Evolutionary conservation across 352 stramenopile species (phyloP).

Genomic region (Phytopythium helicoides): DNA sequence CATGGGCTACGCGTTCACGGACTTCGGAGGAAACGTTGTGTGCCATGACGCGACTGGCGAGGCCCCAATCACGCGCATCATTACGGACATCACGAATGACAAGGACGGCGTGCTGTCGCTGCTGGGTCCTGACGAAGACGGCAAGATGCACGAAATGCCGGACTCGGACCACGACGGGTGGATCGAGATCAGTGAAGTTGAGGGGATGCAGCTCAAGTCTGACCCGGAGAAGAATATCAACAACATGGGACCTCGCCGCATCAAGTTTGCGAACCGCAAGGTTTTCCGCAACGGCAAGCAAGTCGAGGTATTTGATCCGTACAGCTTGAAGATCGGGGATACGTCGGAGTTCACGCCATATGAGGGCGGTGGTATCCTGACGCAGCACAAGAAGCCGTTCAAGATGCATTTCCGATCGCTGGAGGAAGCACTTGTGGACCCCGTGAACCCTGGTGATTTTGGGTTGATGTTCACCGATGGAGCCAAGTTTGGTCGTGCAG

Average conservation of each 20-base stretch:
- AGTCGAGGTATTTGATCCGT: conserved; percentile 83
- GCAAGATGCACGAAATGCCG: conserved; percentile 88
- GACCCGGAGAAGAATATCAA: conserved; percentile 76
- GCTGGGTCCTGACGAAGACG: conserved; percentile 78
- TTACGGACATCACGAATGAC: conserved; percentile 85
- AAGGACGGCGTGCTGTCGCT: conserved; percentile 72
- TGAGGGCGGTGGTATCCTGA: conserved; percentile 75
- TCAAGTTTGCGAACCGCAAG: conserved; percentile 85
- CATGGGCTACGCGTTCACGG: conserved; percentile 80
- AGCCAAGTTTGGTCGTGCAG: conserved; percentile 83
- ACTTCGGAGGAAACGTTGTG: conserved; percentile 77
- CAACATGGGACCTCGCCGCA: conserved; percentile 64
- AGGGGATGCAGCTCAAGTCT: conserved; percentile 66
- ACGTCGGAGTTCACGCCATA: conserved; percentile 81
- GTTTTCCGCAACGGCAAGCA: conserved; percentile 85
- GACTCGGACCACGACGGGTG: conserved; percentile 84
- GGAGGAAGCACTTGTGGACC: conserved; percentile 63
- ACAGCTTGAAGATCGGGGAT: conserved; percentile 79
- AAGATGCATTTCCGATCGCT: conserved; percentile 73
- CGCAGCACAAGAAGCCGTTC: conserved; percentile 83
- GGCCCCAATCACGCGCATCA: conserved; percentile 83
- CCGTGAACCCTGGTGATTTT: conserved; percentile 66
- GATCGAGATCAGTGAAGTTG: conserved; percentile 83
- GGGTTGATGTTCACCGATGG: conserved; percentile 87
- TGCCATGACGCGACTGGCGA: conserved; percentile 80